Evolutionary conservation across 2,329 filamentous ascomycete species (phyloP).

Genomic region (Verticillium zaregamsianum): DNA sequence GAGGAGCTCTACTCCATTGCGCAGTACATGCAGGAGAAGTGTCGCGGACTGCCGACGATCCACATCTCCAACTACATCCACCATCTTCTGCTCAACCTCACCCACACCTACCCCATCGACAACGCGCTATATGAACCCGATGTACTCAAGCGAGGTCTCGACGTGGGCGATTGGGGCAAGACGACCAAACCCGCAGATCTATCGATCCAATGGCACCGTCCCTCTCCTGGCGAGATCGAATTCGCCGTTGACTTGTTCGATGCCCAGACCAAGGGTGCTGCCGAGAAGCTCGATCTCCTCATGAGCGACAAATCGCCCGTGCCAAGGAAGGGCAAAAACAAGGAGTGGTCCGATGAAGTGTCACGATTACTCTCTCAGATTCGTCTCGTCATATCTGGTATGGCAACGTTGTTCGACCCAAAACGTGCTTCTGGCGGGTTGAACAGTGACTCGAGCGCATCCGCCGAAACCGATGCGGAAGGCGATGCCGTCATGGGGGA

Average conservation of each 20-base stretch:
- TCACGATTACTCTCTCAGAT: slow-evolving; percentile 85
- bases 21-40: slow-evolving; percentile 93
- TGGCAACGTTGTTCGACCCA: slow-evolving; percentile 85
- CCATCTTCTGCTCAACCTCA: slow-evolving; percentile 89
- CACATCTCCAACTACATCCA: slow-evolving; percentile 98
- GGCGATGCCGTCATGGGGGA: slow-evolving; percentile 49
- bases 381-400: slow-evolving; percentile 82
- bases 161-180: slow-evolving; percentile 79
- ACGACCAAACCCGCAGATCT: slow-evolving; percentile 70
- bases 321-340: slow-evolving; percentile 90
- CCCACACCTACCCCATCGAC: slow-evolving; percentile 89
- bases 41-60: slow-evolving; percentile 87
- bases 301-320: slow-evolving; percentile 78
- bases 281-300: slow-evolving; percentile 71
- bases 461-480: slow-evolving; percentile 36
- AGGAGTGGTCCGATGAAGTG: slow-evolving; percentile 98
- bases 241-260: slow-evolving; percentile 90
- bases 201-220: slow-evolving; percentile 87
- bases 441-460: slow-evolving; percentile 19
- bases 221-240: slow-evolving; percentile 71
- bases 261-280: slow-evolving; percentile 72
- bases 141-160: slow-evolving; percentile 65
- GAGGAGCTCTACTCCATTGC: slow-evolving; percentile 87
- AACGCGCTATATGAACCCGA: slow-evolving; percentile 82
- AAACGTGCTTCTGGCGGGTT: slow-evolving; percentile 58